Percentiles rank a stretch among this genome's conserved stretches.
These are phyloP conservation scores for Citrus medica DNA, from an alignment of 345 rosid genomes.

Conservation along the genomic window DNA sequence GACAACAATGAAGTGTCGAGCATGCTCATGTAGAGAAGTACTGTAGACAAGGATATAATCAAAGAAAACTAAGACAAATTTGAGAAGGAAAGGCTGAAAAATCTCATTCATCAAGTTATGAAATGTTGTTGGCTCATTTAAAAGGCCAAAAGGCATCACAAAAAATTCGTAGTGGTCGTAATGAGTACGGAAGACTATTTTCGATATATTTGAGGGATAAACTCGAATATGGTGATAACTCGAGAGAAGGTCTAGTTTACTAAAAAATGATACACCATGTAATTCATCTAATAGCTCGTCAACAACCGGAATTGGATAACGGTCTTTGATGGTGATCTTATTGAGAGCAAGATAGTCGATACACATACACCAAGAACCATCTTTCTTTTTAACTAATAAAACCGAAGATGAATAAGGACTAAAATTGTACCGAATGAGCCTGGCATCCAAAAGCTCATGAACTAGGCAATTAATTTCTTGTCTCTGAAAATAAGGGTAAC, in stretches of 20 bases:
- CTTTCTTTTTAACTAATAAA: neutral
- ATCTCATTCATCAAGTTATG: neutral
- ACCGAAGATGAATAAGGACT: neutral
- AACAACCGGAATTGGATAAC: neutral
- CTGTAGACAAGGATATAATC: neutral
- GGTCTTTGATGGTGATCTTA: neutral
- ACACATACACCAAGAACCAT: neutral
- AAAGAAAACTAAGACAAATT: neutral
- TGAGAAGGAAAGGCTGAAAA: neutral
- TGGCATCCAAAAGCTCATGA: neutral
- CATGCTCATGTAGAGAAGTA: neutral
- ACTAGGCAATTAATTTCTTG: too few species aligned
- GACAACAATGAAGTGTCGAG: neutral
- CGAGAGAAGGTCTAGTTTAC: neutral
- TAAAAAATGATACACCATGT: neutral
- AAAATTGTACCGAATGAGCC: neutral
- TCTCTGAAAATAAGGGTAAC: neutral
- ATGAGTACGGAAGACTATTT: neutral
- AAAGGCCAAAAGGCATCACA: neutral
- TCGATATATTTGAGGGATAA: neutral
- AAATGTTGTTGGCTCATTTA: neutral
- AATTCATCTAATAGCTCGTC: neutral
- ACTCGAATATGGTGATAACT: neutral
- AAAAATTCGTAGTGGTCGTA: neutral
- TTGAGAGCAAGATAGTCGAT: neutral